Evolutionary conservation across 306 rosid genomes (phyloP).

Genomic region (Phaseolus lunatus): DNA sequence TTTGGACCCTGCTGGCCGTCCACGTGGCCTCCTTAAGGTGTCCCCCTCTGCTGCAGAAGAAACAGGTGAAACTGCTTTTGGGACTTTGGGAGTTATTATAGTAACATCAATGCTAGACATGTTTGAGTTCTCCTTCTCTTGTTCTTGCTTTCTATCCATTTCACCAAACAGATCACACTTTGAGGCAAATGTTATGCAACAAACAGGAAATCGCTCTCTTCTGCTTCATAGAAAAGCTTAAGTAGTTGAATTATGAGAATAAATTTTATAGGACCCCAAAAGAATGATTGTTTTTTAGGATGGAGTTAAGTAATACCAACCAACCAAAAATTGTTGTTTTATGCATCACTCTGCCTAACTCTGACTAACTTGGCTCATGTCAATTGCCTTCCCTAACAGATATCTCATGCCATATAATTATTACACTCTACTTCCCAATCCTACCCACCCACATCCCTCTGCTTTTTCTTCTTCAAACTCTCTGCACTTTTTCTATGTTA

Average conservation of each 20-base stretch:
- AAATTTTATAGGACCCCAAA: constrained; percentile 56
- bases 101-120: constrained; percentile 59
- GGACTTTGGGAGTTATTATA: constrained; percentile 52
- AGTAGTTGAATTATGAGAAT: constrained; percentile 54
- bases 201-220: constrained; percentile 37
- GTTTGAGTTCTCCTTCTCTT: constrained; percentile 54
- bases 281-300: constrained; percentile 72
- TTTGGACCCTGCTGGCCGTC: constrained; percentile 74
- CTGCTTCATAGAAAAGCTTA: constrained; percentile 48
- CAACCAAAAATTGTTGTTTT: constrained; percentile 41
- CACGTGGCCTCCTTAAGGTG: constrained; percentile 65
- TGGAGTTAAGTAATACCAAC: constrained; percentile 71
- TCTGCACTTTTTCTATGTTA: no score
- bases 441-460: constrained; percentile 32
- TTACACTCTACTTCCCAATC: constrained; percentile 43
- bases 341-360: constrained; percentile 54
- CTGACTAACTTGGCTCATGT: constrained; percentile 63
- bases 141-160: constrained; percentile 66
- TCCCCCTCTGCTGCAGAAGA: constrained; percentile 67
- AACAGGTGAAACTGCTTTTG: constrained; percentile 63
- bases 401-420: constrained; percentile 44
- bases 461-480: no score
- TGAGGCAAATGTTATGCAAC: constrained; percentile 29
- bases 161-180: constrained; percentile 40
- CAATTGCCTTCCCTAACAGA: constrained; percentile 68